Evolutionary conservation across 257 asterid species (phyloP), one percentile per base, ranked within the genome.

Genomic region (Scutellaria galericulata): DNA sequence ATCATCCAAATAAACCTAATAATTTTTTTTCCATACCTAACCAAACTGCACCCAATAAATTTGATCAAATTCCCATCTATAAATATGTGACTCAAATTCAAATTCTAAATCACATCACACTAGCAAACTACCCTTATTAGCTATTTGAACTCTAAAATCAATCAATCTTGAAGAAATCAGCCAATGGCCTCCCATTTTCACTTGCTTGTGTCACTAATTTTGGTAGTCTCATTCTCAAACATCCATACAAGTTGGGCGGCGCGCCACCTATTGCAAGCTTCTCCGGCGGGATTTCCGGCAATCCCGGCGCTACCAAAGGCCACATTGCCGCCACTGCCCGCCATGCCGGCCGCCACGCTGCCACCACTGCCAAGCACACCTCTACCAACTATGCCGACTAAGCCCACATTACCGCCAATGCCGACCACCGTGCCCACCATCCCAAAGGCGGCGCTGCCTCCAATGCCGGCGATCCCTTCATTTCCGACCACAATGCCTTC

Each of bases 391-490:
- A 57, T 59, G 39, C 76, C 76, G 1, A 14, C 42, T 6, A 44
- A 40, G 31, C 66, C 66, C 22, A 39, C 68, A 62, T 10, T 70
- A 45, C 72, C 72, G n/a, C 71, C 71, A 13, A 6, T 73, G 71
- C 78, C 78, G 9, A 55, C 84, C 51, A 50, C 74, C 42, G 14
- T 81, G 64, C 83, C 83, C 35, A 27, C 79, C 15, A 72, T 75
- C 44, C 85, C 85, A 9, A 77, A 73, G 11, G 70, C 53, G n/a
- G 74, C 71, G 0, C n/a, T 80, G 20, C 76, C 80, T 9, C 83
- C 83, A 20, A 22, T 78, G 68, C 75, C 75, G 6, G 46, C 63
- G 3, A 37, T 68, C 7, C 74, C 69, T 14, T 41, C 78, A 8
- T 52, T 73, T 51, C 72, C 85, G 2, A 12, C 74, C 0, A 20